Base-by-base conservation (phyloP, 306 rosid species). In the Mucuna pruriens region DNA sequence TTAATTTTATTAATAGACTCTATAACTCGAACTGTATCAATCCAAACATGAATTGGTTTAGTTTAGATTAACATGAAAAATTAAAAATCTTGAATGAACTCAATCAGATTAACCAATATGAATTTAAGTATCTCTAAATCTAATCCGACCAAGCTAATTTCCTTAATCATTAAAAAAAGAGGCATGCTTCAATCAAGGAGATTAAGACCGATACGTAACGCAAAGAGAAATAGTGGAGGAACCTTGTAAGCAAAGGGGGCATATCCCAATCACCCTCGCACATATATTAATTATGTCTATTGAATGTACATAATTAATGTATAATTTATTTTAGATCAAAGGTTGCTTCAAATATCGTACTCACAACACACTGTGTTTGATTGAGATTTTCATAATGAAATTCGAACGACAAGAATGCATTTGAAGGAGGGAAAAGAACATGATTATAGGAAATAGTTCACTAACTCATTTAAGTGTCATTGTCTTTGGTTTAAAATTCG, bases 401-500 rank as follows among this genome's bases (percentile, higher is more conserved):
- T 23, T 57, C 11, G 2, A 57, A 34, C 23, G 67, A 54, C 0
- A 54, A 48, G 7, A 46, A 34, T 12, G 63, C 10, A 22, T 55
- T 54, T 23, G 45, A 75, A 62, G 20, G 69, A 36, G 46, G 58
- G 12, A 48, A 1, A 20, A 31, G 65, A 48, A 62, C 16, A 33
- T 46, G 62, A 42, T 57, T 17, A 64, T n/a, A 38, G 25, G 4
- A 64, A 64, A 16, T 62, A 31, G 36, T 62, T 61, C 11, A 61
- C 3, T 20, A 23, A 57, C 64, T 23, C 2, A 6, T 61, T 61
- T 29, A 29, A 1, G 44, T 62, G 62, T 84, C 77, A 29, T 44
- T 78, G 36, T 84, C 80, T 65, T 40, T 64, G 58, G 46, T 65
- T 65, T 73, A 80, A 65, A 84, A 84, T 16, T 64, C 3, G 31